Conservation (phyloP, 345 rosid species). For the Moringa oleifera region DNA sequence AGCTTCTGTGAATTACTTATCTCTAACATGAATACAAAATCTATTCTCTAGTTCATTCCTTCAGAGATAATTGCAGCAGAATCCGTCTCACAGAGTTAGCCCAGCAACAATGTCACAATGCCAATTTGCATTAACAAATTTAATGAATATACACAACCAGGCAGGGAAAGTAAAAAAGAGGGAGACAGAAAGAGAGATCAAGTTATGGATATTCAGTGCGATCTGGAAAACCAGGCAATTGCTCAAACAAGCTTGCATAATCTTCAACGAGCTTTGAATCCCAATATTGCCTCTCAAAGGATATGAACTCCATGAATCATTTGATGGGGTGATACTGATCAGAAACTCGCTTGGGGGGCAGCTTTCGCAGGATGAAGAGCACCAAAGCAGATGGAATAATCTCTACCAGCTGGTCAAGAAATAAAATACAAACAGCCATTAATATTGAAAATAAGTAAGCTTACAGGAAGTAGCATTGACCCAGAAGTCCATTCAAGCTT, state of each 20-base stretch:
- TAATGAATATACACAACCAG: background rate
- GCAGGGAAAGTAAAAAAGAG: no score
- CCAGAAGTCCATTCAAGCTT: no score
- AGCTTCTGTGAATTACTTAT: no score
- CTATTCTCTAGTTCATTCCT: no score
- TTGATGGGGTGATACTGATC: constrained; percentile 65
- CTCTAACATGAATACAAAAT: background rate
- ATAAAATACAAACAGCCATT: background rate
- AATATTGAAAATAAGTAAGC: background rate
- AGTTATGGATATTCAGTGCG: background rate
- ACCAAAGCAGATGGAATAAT: constrained; percentile 72
- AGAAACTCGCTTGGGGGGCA: constrained; percentile 70
- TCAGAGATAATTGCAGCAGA: no score
- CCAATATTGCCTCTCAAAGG: background rate
- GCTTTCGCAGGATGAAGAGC: constrained; percentile 65
- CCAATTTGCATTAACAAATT: no score
- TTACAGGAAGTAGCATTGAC: background rate
- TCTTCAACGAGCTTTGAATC: background rate
- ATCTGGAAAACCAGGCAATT: background rate
- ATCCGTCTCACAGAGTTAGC: no score
- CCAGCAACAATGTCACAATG: background rate
- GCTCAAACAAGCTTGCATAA: background rate
- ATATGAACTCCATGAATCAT: constrained; percentile 19
- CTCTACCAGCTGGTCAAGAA: constrained; percentile 52
- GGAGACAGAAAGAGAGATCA: no score